Evolutionary conservation across 768 basidiomycete genomes (phyloP).

Genomic region (Termitomyces sp.): DNA sequence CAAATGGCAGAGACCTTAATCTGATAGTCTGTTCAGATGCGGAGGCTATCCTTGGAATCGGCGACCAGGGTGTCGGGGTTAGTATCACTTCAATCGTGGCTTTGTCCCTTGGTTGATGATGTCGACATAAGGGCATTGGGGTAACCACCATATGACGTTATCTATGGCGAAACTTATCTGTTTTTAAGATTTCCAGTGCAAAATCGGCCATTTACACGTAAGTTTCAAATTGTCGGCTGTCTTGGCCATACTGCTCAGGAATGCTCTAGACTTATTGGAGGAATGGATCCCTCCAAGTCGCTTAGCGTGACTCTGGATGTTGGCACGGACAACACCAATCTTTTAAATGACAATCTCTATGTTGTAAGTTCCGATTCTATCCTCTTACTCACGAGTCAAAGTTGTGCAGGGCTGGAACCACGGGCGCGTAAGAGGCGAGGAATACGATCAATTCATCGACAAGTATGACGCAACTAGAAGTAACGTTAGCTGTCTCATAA

Average conservation of each 20-base stretch:
- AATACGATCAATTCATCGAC: slow-evolving; percentile 76
- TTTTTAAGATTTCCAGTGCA: slow-evolving; percentile 58
- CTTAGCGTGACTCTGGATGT: slow-evolving; percentile 66
- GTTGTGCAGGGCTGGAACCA: slow-evolving; percentile 62
- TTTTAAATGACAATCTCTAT: slow-evolving; percentile 60
- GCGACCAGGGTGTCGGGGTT: slow-evolving; percentile 62
- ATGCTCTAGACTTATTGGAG: slow-evolving; percentile 48
- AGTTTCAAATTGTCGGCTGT: not conserved
- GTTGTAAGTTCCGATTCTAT: slow-evolving; percentile 42
- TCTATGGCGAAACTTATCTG: not conserved
- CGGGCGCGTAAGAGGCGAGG: slow-evolving; percentile 61
- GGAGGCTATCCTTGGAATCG: slow-evolving; percentile 77
- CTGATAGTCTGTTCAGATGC: slow-evolving; percentile 81
- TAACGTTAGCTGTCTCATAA: not conserved
- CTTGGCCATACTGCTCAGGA: not conserved
- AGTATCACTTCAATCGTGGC: slow-evolving; percentile 13
- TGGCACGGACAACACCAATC: slow-evolving; percentile 64
- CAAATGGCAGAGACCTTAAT: slow-evolving; percentile 56
- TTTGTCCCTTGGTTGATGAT: slow-evolving; percentile 3
- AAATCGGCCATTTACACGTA: slow-evolving; percentile 78
- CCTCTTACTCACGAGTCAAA: not conserved
- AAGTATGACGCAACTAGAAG: slow-evolving; percentile 31
- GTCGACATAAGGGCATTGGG: slow-evolving; percentile 36
- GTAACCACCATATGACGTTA: slow-evolving; percentile 25
- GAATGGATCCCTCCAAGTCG: slow-evolving; percentile 55